Evolutionary conservation across 2,329 filamentous ascomycete species (phyloP).

Genomic region (Trichoderma hamatum): DNA sequence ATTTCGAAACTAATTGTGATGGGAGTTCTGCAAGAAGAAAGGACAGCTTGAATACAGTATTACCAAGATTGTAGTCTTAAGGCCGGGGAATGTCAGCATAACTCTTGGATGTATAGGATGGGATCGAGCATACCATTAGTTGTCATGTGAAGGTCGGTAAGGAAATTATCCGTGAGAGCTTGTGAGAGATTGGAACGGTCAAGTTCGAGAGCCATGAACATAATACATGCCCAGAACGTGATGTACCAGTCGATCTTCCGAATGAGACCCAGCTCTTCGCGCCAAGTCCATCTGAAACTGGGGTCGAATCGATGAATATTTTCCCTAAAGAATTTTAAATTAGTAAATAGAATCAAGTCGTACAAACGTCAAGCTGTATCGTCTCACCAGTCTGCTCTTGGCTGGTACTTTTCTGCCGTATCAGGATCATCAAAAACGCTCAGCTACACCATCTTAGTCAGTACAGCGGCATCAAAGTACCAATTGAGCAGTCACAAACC

Average conservation of each 20-base stretch:
- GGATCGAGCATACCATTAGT: constrained; percentile 35
- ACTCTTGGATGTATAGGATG: too few relatives aligned
- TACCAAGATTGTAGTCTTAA: constrained; percentile 42
- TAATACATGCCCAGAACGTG: constrained; percentile 48
- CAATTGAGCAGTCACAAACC: background rate
- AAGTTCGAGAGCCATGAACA: constrained; percentile 56
- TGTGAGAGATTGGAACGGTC: constrained; percentile 52
- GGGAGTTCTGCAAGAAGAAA: constrained; percentile 51
- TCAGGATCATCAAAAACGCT: constrained; percentile 46
- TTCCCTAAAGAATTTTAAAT: constrained; percentile 45
- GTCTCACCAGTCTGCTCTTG: constrained; percentile 33
- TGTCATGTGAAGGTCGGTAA: constrained; percentile 46
- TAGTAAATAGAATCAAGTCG: constrained; percentile 29
- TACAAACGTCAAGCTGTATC: too few relatives aligned
- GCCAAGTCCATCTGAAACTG: constrained; percentile 55
- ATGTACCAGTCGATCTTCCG: constrained; percentile 47
- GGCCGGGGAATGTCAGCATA: background rate
- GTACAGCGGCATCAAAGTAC: background rate
- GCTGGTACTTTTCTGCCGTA: constrained; percentile 42
- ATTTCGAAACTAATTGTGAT: constrained; percentile 62
- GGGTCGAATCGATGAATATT: constrained; percentile 63
- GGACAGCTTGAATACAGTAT: constrained; percentile 38
- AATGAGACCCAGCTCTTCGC: constrained; percentile 59
- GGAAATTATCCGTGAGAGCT: constrained; percentile 53
- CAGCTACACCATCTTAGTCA: constrained; percentile 26